Evolutionary conservation across 2,329 filamentous ascomycete genomes (phyloP).

Genomic region (Beauveria sp.): DNA sequence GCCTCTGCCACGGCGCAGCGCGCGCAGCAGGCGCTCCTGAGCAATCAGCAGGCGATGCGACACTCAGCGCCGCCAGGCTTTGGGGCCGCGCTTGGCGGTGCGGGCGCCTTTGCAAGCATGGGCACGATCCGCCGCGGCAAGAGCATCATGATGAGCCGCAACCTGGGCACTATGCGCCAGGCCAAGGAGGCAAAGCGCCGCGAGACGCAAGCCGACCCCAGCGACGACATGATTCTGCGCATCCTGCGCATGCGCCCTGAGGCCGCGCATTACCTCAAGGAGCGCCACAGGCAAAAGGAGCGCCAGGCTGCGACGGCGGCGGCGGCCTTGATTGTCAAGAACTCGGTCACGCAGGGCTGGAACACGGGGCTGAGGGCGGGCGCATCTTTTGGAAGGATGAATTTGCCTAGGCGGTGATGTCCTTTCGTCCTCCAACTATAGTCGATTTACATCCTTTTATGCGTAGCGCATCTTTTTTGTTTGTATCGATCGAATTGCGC

Average conservation of each 20-base stretch:
- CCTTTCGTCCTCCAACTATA: too few relatives aligned
- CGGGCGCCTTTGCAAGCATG: conserved; percentile 53
- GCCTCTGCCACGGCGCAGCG: conserved; percentile 75
- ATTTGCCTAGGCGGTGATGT: conserved; percentile 39
- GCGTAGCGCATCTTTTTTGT: too few relatives aligned
- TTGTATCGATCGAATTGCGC: too few relatives aligned
- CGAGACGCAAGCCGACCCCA: conserved; percentile 92
- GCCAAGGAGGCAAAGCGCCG: conserved; percentile 94
- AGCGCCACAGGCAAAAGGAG: conserved; percentile 89
- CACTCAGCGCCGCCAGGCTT: conserved; percentile 57
- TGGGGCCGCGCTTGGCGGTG: conserved; percentile 27
- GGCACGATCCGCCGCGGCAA: conserved; percentile 58
- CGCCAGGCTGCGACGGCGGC: conserved; percentile 82
- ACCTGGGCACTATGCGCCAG: conserved; percentile 91
- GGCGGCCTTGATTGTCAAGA: conserved; percentile 87
- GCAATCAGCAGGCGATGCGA: conserved; percentile 46
- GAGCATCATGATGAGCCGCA: conserved; percentile 90
- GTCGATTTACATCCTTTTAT: too few relatives aligned
- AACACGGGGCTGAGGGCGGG: conserved; percentile 30
- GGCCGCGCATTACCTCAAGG: conserved; percentile 77
- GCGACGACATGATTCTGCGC: conserved; percentile 94
- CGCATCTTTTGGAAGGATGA: conserved; percentile 34
- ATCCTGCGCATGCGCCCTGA: conserved; percentile 94
- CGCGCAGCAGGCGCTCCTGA: conserved; percentile 58
- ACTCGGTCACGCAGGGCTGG: conserved; percentile 65